These are phyloP conservation scores for Pilasporangium apinafurcum DNA, from an alignment of 352 stramenopile species.

Conservation along the genomic window DNA sequence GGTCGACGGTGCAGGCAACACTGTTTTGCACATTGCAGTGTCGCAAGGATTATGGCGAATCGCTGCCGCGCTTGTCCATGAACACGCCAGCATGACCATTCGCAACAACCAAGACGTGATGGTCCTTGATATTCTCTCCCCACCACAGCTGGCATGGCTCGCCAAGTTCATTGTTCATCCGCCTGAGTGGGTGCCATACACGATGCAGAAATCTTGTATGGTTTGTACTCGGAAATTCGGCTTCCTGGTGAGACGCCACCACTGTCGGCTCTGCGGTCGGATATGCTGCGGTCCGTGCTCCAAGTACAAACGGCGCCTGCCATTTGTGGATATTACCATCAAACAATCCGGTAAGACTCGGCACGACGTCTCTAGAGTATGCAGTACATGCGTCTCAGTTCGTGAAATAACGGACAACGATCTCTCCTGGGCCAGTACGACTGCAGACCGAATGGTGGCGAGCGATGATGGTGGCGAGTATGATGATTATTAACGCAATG, in stretches of 20 bases:
- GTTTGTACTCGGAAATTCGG: conserved; percentile 62
- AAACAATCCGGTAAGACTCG: conserved; percentile 35
- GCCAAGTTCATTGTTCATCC: conserved; percentile 69
- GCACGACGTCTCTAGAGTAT: conserved; percentile 56
- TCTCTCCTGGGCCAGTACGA: conserved; percentile 43
- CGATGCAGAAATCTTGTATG: conserved; percentile 67
- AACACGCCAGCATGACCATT: conserved; percentile 65
- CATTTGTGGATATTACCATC: conserved; percentile 34
- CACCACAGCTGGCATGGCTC: conserved; percentile 64
- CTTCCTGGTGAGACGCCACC: conserved; percentile 66
- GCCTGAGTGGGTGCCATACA: conserved; percentile 67
- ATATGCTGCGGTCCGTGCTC: conserved; percentile 76
- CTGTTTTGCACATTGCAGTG: conserved; percentile 73
- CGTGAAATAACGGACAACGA: conserved; percentile 40
- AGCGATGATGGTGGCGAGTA: conserved; percentile 43
- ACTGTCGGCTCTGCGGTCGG: conserved; percentile 79
- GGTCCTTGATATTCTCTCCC: conserved; percentile 69
- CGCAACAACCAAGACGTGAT: conserved; percentile 68
- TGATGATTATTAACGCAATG: conserved; percentile 37
- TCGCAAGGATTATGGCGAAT: conserved; percentile 74
- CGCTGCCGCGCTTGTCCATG: conserved; percentile 50
- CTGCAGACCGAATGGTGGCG: conserved; percentile 39
- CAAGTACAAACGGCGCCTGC: conserved; percentile 66
- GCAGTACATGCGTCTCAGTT: conserved; percentile 69
- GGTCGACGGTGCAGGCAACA: conserved; percentile 60